Evolutionary conservation across 1,139 yeast species (phyloP), one percentile per base, ranked within the genome.

Genomic region (Lizanozyma gosingica): DNA sequence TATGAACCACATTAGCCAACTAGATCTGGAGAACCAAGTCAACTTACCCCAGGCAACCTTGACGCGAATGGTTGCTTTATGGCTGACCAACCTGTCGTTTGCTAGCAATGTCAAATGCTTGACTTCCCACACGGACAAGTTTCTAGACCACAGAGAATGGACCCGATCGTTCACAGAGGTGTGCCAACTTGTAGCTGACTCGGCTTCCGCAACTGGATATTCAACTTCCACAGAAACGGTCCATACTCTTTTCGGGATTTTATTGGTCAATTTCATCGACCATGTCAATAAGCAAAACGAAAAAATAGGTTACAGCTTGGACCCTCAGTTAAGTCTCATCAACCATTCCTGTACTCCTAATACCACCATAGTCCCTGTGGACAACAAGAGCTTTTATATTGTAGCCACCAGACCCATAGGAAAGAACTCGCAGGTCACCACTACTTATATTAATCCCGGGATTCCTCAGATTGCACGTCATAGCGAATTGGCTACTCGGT

Each of bases 331-430:
- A 44, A 51, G 72, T 4, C 44, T 66, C 34, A 47, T 60, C 8
- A 60, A 60, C 39, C 65, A 60, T 45, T 56, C 60, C 3, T 60
- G 65, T 43, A 39, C 51, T n/a, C 63, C 65, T 4, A 59, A 68
- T 41, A 54, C 60, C 32, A 41, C 51, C 6, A 39, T 56, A 4
- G 43, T 56, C 3, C 56, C 59, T 46, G 43, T 47, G 15, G 44
- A 49, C 3, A 42, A 49, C 2, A 41, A 38, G 4, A 43, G 48
- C 3, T 38, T 41, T 15, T 38, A 34, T n/a, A 41, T 65, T 3
- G 42, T 51, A 4, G 48, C 63, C 2, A 47, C 53, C 15, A 41
- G 47, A 4, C 43, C 47, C 2, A 48, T 67, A n/a, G 35, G 35
- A 1, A 35, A 43, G 2, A 51, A 50, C 11, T 55, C 55, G 17